Evolutionary conservation across 179 eudicot genomes (phyloP), one percentile per base, ranked within the genome.

Genomic region (Amaranthus tricolor): DNA sequence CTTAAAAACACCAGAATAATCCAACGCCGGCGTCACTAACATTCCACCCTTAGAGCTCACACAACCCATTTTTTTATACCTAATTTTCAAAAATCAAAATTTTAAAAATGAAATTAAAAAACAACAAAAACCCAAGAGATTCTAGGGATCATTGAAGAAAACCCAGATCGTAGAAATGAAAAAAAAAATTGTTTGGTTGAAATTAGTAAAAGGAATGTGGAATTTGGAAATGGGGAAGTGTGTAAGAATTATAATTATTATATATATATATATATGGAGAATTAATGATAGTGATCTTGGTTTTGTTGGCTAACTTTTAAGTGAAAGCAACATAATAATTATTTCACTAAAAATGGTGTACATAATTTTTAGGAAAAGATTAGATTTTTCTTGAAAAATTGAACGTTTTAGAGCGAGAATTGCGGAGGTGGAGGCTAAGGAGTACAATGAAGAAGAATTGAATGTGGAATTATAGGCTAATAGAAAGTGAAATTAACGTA

Each of bases 1-100:
- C 58, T 83, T 75, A 57, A 88, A 73, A 11, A 74, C 84, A 1
- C 90, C 94, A 77, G 98, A 90, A 51, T 87, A 84, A 72, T 94
- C 96, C 40, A 82, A 15, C 7, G 98, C 96, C 17, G 98, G 98
- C 21, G 98, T 94, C 50, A 94, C 97, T 5, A 96, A 81, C 49
- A 90, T 97, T 19, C 93, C 80, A 54, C 92, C 93, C 84, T 94
- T 94, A 16, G 96, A 89, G 48, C 91, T 75, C 81, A 90, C 93
- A 82, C 98, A 94, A 50, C 98, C 98, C 98, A 94, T 94, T 4
- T 10, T 17, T 21, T 60, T 15, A 15, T 9, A 1, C 12, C 14
- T 20, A 61, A 71, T 16, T 24, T 13, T 16, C 4, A 24, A 58
- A 21, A 43, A 63, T 6, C 3, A n/a, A 20, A 14, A 31, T 55